These are phyloP conservation scores for Adiantum capillusveneris DNA, from an alignment of 75 land plant genomes.

Conservation along the genomic window DNA sequence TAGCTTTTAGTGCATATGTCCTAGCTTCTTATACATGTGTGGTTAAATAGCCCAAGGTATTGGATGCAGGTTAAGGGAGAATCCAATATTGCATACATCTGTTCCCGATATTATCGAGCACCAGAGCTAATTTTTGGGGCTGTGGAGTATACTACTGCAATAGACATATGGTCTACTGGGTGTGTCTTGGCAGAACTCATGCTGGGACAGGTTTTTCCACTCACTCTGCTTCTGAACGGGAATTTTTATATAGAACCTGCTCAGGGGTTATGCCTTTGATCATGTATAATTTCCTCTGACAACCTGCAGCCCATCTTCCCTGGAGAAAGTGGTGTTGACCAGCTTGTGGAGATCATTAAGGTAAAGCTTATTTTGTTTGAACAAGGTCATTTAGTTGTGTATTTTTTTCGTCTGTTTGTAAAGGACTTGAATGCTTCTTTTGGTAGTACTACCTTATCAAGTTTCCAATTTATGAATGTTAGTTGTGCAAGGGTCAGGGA, in stretches of 20 bases:
- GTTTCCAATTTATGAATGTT: too few species aligned
- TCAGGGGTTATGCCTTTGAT: too few species aligned
- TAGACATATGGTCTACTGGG: constrained; percentile 66
- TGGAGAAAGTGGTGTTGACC: constrained; percentile 41
- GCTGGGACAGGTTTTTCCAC: constrained; percentile 49
- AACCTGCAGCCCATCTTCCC: constrained; percentile 34
- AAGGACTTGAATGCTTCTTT: too few species aligned
- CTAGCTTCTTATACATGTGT: too few species aligned
- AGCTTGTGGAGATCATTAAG: constrained; percentile 18
- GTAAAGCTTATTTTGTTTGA: background rate
- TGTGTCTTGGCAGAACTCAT: constrained; percentile 72
- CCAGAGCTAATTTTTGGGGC: constrained; percentile 66
- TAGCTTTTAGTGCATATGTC: too few species aligned
- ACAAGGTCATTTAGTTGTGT: too few species aligned
- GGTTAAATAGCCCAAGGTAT: background rate
- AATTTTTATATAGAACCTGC: too few species aligned
- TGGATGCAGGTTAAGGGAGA: constrained; percentile 49
- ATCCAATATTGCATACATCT: constrained; percentile 59
- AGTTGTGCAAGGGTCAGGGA: too few species aligned
- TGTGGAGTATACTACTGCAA: constrained; percentile 57
- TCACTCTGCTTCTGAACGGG: too few species aligned
- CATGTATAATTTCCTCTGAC: background rate
- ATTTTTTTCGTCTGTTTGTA: too few species aligned
- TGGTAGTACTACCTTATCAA: too few species aligned
- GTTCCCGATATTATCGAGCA: constrained; percentile 66